A percentile compares a stretch with the other conserved stretches of the same genome.
These are phyloP conservation scores for Tolypocladium pustulatum DNA, from an alignment of 2,329 filamentous ascomycete species.

Conservation along the genomic window DNA sequence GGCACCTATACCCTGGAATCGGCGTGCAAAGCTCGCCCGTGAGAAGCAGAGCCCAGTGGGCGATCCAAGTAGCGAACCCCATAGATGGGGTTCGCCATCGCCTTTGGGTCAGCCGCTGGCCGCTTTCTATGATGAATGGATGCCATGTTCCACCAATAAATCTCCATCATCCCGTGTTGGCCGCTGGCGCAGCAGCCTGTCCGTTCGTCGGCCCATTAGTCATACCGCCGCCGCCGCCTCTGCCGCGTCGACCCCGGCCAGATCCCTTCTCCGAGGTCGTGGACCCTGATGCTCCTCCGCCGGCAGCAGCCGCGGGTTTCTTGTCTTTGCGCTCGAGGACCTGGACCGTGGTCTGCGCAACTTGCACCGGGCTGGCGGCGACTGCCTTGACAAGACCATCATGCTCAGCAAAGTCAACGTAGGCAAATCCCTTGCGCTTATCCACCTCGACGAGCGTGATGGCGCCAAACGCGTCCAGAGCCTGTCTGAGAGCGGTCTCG, in stretches of 20 bases:
- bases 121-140: constrained; percentile 1
- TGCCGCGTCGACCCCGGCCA: constrained; percentile 12
- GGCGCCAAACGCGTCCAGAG: constrained; percentile 62
- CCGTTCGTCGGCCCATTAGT: constrained; percentile 4
- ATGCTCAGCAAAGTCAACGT: constrained; percentile 75
- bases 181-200: not conserved
- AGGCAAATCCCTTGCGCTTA: constrained; percentile 88
- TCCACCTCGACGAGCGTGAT: constrained; percentile 83
- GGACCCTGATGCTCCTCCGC: not conserved
- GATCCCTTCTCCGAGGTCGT: constrained; percentile 8
- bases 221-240: constrained; percentile 8
- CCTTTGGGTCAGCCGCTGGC: not conserved
- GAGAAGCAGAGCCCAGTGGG: not conserved
- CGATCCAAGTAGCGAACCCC: not conserved
- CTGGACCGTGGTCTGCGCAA: constrained; percentile 79
- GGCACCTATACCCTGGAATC: not conserved
- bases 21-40: not conserved
- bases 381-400: constrained; percentile 68
- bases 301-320: constrained; percentile 18
- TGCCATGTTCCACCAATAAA: not conserved
- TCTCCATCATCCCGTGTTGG: constrained; percentile 4
- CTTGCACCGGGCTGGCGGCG: constrained; percentile 66
- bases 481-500: constrained; percentile 64
- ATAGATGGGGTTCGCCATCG: not conserved
- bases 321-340: constrained; percentile 72